phyloP scores from a whole-genome alignment of 2,329 filamentous ascomycete species.

The Nannizziopsis arthrosporioides region DNA sequence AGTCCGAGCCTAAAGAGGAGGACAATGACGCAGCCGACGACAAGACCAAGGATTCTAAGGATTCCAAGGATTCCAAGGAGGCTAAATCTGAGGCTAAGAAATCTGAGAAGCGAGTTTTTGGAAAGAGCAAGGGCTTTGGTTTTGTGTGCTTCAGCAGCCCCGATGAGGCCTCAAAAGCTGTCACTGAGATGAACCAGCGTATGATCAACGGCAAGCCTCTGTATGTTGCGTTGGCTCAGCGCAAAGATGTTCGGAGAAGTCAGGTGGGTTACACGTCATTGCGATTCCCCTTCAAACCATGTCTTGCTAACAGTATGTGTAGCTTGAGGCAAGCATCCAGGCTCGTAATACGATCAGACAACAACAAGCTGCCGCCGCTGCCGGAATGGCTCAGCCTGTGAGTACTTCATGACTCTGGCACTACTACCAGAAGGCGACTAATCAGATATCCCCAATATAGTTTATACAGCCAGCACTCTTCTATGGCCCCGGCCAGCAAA shows the following conservation, averaged over 20 bases:
- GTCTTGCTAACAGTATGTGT: conserved; percentile 6
- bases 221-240: conserved; percentile 94
- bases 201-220: conserved; percentile 96
- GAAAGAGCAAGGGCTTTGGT: conserved; percentile 99
- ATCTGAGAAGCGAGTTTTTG: conserved; percentile 54
- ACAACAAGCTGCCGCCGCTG: conserved; percentile 88
- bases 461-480: conserved; percentile 87
- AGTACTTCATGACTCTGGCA: conserved; percentile 14
- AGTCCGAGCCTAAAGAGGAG: conserved; percentile 41
- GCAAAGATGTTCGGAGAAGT: conserved; percentile 98
- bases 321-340: conserved; percentile 95
- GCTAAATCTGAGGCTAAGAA: conserved; percentile 40
- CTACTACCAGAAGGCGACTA: not conserved
- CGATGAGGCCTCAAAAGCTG: conserved; percentile 96
- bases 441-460: conserved; percentile 26
- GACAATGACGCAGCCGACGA: conserved; percentile 28
- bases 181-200: conserved; percentile 99
- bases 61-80: conserved; percentile 33
- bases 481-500: conserved; percentile 63
- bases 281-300: not conserved
- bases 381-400: conserved; percentile 62
- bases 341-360: conserved; percentile 96
- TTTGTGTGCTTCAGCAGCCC: conserved; percentile 99
- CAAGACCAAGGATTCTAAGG: conserved; percentile 34
- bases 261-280: conserved; percentile 39